These are phyloP conservation scores for Penicillium decumbens DNA, from an alignment of 2,329 filamentous ascomycete genomes.

Conservation along the genomic window DNA sequence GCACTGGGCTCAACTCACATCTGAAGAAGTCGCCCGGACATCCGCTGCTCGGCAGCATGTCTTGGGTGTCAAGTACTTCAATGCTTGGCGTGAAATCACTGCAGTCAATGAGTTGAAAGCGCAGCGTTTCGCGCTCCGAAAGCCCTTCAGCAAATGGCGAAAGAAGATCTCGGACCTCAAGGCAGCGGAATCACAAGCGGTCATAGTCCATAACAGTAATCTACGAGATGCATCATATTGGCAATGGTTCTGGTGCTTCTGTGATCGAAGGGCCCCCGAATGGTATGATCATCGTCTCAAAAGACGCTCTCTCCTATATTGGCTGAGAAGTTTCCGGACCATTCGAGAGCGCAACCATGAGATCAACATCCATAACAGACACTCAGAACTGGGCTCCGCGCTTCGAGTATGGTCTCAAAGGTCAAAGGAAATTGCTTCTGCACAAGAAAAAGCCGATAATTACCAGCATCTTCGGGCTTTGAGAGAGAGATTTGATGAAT, in stretches of 20 bases:
- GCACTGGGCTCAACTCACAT: slow-evolving; percentile 64
- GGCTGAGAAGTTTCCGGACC: slow-evolving; percentile 39
- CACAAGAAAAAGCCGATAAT: slow-evolving; percentile 30
- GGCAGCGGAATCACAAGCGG: slow-evolving; percentile 33
- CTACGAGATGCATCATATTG: slow-evolving; percentile 36
- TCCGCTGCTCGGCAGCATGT: slow-evolving; percentile 66
- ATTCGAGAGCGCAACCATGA: slow-evolving; percentile 40
- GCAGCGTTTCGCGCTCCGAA: slow-evolving; percentile 50
- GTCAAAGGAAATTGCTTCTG: slow-evolving; percentile 25
- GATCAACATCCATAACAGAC: slow-evolving; percentile 32
- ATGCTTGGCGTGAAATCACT: slow-evolving; percentile 64
- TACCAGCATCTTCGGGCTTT: slow-evolving; percentile 32
- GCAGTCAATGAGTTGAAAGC: slow-evolving; percentile 54
- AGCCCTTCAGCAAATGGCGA: slow-evolving; percentile 54
- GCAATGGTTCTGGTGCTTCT: slow-evolving; percentile 45
- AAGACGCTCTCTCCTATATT: slow-evolving; percentile 38
- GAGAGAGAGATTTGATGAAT: slow-evolving; percentile 40
- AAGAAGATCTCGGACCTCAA: slow-evolving; percentile 38
- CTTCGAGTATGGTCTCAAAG: slow-evolving; percentile 36
- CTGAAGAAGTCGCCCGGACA: slow-evolving; percentile 62
- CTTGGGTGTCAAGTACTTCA: slow-evolving; percentile 63
- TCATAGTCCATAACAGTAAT: slow-evolving; percentile 27
- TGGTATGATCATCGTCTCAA: slow-evolving; percentile 42
- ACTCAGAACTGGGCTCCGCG: slow-evolving; percentile 24
- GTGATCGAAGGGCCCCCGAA: slow-evolving; percentile 41